Evolutionary conservation across 2,329 filamentous ascomycete genomes (phyloP), one percentile per base, ranked within the genome.

Genomic region (Phaeosphaeria sp.): DNA sequence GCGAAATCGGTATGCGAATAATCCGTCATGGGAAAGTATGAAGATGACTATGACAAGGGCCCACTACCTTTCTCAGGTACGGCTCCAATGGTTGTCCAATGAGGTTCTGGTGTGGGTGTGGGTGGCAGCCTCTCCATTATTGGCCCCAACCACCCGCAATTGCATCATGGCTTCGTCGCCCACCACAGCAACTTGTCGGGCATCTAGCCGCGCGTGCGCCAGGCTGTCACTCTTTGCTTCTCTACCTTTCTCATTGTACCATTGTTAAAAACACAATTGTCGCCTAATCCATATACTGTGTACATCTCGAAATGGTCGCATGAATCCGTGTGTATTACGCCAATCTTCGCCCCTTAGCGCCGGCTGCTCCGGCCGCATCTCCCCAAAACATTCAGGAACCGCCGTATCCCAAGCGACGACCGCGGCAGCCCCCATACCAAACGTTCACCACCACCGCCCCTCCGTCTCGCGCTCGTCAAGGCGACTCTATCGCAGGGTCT

Each of bases 121-220:
- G 46, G 44, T 52, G 55, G 56, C 64, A 67, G 66, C 68, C 64
- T 62, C 65, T n/a, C 67, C 53, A 64, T 69, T 68, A 61, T 64
- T 65, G 61, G 53, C 56, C 67, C 69, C 71, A 73, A 67, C 71
- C 71, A 67, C 69, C 42, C 51, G 44, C 48, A 50, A 44, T 73
- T 70, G 69, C 71, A 73, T 74, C 69, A 74, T 68, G 65, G 45
- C 53, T 57, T 63, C 61, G 63, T 66, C 56, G 62, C 47, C 57
- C 56, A 51, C 50, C 51, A 53, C 24, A 44, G 53, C 61, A 64
- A 51, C 49, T 55, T 53, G 47, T 51, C 49, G 51, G 59, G 53
- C 56, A 53, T 64, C 56, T 64, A 46, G 50, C 61, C 59, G 54
- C 59, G 53, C 51, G 42, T 51, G 46, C 49, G 63, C 56, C 44